Conservation (phyloP, 192 early-diverging fungal species). For the Umbelopsis ramanniana region DNA sequence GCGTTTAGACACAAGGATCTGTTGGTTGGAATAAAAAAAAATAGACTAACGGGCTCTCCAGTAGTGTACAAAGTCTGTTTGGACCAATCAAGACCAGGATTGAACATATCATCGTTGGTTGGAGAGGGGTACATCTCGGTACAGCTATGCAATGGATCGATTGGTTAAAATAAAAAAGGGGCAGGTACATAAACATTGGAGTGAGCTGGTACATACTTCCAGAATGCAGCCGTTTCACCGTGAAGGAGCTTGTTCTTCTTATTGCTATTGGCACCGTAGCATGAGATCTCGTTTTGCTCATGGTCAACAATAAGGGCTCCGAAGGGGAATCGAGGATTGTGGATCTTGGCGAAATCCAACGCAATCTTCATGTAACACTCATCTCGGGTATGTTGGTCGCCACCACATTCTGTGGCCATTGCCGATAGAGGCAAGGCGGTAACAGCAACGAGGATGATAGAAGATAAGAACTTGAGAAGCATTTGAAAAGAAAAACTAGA, state of each 20-base stretch:
- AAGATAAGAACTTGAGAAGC: not conserved
- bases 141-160: conserved; percentile 4
- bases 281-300: conserved; percentile 27
- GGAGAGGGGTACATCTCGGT: conserved; percentile 34
- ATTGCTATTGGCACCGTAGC: conserved; percentile 32
- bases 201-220: conserved; percentile 27
- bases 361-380: conserved; percentile 34
- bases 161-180: not conserved
- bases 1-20: too few relatives aligned
- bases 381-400: conserved; percentile 12
- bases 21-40: not conserved
- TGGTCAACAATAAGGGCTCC: conserved; percentile 36
- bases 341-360: conserved; percentile 21
- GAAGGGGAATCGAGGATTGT: conserved; percentile 29
- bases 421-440: not conserved
- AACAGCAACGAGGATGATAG: not conserved
- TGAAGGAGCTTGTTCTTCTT: conserved; percentile 31
- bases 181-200: not conserved
- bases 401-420: not conserved
- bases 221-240: conserved; percentile 36
- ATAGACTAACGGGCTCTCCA: conserved; percentile 28
- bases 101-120: conserved; percentile 25
- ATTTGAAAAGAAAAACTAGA: not conserved
- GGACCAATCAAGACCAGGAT: conserved; percentile 32
- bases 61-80: conserved; percentile 34